These are phyloP conservation scores for Pseudogymnoascus pannorum DNA, from an alignment of 2,329 filamentous ascomycete genomes.

Conservation along the genomic window DNA sequence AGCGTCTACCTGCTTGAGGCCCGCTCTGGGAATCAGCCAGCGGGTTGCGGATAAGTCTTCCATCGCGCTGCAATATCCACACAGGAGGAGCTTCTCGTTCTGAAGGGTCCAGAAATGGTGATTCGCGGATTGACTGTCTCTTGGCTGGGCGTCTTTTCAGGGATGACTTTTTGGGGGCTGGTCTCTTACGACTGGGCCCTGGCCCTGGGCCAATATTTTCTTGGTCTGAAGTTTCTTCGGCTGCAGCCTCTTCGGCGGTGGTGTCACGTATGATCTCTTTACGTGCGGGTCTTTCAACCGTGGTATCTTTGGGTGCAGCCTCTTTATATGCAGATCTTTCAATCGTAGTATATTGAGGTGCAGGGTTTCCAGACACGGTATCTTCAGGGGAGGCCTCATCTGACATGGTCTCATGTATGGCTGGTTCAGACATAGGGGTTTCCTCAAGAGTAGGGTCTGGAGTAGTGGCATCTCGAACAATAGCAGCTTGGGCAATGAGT, in stretches of 20 bases:
- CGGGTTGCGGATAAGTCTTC: background rate
- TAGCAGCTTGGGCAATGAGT: background rate
- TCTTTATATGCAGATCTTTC: background rate
- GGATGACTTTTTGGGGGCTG: background rate
- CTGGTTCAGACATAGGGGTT: background rate
- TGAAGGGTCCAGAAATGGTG: background rate
- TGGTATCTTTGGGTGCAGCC: background rate
- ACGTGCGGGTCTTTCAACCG: background rate
- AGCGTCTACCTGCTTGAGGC: background rate
- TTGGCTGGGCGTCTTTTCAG: background rate
- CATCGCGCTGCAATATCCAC: background rate
- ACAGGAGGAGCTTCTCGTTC: background rate
- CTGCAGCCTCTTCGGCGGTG: background rate
- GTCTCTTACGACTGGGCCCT: background rate
- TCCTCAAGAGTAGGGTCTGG: background rate
- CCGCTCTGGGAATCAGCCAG: background rate
- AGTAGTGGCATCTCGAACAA: background rate
- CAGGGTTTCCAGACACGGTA: background rate
- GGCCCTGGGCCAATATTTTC: background rate
- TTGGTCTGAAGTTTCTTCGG: background rate
- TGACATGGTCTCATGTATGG: background rate
- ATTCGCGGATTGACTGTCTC: slow-evolving; percentile 3
- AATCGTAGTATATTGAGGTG: background rate
- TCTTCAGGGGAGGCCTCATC: background rate
- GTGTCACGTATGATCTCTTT: background rate